Conservation (phyloP, 345 rosid genomes). For the Anacardium occidentale region DNA sequence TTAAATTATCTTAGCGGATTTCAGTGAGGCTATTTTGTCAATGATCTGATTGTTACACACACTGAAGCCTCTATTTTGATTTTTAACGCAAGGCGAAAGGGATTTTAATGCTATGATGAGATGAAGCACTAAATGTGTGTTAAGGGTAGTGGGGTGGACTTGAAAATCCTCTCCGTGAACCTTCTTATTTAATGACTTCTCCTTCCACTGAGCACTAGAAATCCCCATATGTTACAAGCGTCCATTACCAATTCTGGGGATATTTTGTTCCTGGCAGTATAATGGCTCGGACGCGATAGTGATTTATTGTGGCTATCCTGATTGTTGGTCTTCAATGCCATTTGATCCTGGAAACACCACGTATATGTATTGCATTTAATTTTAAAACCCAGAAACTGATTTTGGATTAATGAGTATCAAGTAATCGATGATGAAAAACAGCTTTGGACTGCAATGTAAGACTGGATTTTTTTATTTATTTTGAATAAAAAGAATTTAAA, state of each 20-base stretch:
- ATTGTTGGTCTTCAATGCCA: slow-evolving; percentile 41
- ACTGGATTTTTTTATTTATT: too few species aligned
- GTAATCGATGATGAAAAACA: too few species aligned
- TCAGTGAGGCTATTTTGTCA: slow-evolving; percentile 75
- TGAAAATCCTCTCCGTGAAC: slow-evolving; percentile 71
- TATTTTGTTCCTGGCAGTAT: slow-evolving; percentile 60
- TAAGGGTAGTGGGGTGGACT: slow-evolving; percentile 71
- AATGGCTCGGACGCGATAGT: slow-evolving; percentile 91
- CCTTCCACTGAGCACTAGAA: slow-evolving; percentile 91
- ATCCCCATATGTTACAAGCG: slow-evolving; percentile 30
- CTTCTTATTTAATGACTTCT: slow-evolving; percentile 71
- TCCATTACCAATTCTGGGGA: slow-evolving; percentile 98
- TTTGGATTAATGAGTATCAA: too few species aligned
- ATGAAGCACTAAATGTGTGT: slow-evolving; percentile 54
- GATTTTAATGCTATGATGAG: slow-evolving; percentile 65
- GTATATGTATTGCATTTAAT: too few species aligned
- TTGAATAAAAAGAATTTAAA: too few species aligned
- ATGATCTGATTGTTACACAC: slow-evolving; percentile 99
- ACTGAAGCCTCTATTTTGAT: slow-evolving; percentile 59
- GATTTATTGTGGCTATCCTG: slow-evolving; percentile 67
- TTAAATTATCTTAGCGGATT: slow-evolving; percentile 90
- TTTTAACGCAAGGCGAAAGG: not conserved
- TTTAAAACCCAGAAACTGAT: too few species aligned
- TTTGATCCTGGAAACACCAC: slow-evolving; percentile 89
- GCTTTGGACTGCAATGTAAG: too few species aligned